Evolutionary conservation across 257 asterid genomes (phyloP), one percentile per base, ranked within the genome.

Genomic region (Nemophila menziesii): DNA sequence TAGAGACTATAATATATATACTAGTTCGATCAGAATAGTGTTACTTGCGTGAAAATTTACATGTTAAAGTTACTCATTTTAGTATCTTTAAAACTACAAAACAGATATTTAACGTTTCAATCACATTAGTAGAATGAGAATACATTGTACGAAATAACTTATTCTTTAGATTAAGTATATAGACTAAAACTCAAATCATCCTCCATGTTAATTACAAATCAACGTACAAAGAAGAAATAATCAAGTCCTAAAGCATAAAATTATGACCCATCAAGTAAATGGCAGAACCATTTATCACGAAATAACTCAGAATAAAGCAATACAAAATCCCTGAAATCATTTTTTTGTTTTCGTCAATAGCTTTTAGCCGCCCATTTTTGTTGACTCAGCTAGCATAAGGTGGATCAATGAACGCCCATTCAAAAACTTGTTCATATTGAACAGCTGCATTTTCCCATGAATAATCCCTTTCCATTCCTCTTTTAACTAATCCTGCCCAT

Each of bases 401-500:
- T 16, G 93, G 92, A 37, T 90, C 99, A 1, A 60, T 51, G 40
- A 77, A 63, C 13, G 93, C 87, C 98, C 98, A 85, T 11, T 64
- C 69, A 18, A 90, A 81, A 3, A 81, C 78, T 60, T 81, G 92
- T 52, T 90, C 99, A 10, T 90, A 90, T 27, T 72, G 83, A 41
- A 63, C 61, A 9, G 99, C 99, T 11, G 99, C 96, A 0, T 69
- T 71, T 46, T 81, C 89, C 99, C 99, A 90, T 3, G 99, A 72
- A 19, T 60, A 74, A 57, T 90, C 70, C 51, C 77, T 57, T 61
- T 65, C 83, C 96, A 90, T 85, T 27, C 99, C 94, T 10, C 99
- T 81, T 62, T 61, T 79, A 85, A 90, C 70, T 50, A 90, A 27
- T 19, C 94, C 92, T 57, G 72, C 76, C 94, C 93, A 90, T 1